Base-by-base conservation (phyloP, 768 basidiomycete genomes). In the Lactarius evosmus region DNA sequence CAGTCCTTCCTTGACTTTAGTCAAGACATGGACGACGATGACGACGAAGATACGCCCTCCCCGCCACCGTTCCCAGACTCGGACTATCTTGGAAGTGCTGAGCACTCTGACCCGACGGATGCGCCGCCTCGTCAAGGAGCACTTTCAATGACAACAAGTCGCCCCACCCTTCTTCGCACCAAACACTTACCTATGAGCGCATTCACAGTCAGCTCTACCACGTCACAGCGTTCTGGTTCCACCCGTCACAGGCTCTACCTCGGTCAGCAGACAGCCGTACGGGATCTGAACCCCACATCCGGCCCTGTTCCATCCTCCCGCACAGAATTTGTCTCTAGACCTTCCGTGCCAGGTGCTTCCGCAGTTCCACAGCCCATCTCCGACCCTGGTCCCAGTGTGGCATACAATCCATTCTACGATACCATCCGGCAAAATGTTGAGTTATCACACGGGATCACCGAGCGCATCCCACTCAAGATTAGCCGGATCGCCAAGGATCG, bases 391-490 rank as follows among this genome's bases (percentile, higher is more conserved):
- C n/a, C 60, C 52, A 62, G 40, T 53, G 70, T 76, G 38, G 72
- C 87, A 5, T 85, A 80, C 68, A 98, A 96, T 73, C 96, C 96
- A 11, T 98, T 98, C 78, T 98, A 93, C 69, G 95, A 98, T 75
- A 88, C 90, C 70, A 91, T 98, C 69, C 86, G 91, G 41, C 91
- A 94, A 75, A 92, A 93, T 69, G 73, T 86, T 2, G 94, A 97
- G 76, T 83, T 97, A 27, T 83, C 87, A 2, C 79, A 78, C 29
- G 79, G 78, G 3, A 72, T 80, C 66, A 90, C 87, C 0, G 91
- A 94, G 69, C 88, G 91, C 36, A 95, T 96, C 40, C 86, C 91
- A 16, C 84, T 97, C 58, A 75, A 75, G 52, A 75, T 88, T 17
- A 79, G 84, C 1, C 70, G 74, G 38, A 69, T 76, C 2, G 75